phyloP scores from a whole-genome alignment of 2,329 filamentous ascomycete species.

The Fusarium sp. region DNA sequence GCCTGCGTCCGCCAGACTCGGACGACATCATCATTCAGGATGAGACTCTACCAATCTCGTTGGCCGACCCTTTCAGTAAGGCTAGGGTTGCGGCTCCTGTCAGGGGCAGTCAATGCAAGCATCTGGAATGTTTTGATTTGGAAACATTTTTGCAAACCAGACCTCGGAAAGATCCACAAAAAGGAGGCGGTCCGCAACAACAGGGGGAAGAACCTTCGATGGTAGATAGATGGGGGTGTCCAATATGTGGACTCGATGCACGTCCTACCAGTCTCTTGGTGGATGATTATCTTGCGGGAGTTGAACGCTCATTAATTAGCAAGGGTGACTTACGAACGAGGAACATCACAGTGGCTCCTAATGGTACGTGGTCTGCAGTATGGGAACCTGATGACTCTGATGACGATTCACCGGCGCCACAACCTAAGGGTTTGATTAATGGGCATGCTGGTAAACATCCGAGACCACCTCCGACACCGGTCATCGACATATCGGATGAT shows the following conservation, averaged over 20 bases:
- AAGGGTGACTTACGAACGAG: conserved; percentile 43
- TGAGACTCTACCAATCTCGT: conserved; percentile 67
- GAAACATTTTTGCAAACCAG: conserved; percentile 82
- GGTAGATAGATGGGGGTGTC: conserved; percentile 86
- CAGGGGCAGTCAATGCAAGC: conserved; percentile 76
- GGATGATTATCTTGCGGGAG: conserved; percentile 78
- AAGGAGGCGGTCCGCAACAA: conserved; percentile 16
- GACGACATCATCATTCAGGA: conserved; percentile 74
- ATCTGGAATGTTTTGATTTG: conserved; percentile 92
- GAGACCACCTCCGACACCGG: conserved; percentile 24
- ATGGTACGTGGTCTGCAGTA: conserved; percentile 53
- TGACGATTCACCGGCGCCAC: conserved; percentile 39
- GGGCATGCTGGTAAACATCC: conserved; percentile 12
- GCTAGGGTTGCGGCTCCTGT: conserved; percentile 77
- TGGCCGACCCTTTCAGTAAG: conserved; percentile 76
- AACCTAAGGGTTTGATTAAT: background rate
- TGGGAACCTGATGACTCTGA: conserved; percentile 49
- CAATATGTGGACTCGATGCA: conserved; percentile 82
- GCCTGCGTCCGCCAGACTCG: conserved; percentile 52
- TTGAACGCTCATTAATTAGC: conserved; percentile 65
- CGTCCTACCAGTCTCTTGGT: conserved; percentile 77
- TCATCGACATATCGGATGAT: conserved; percentile 50
- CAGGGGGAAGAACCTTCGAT: conserved; percentile 61
- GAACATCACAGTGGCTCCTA: conserved; percentile 46
- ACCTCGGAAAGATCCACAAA: conserved; percentile 56